Conservation (phyloP, 2,329 filamentous ascomycete genomes). For the Coniochaeta hoffmannii region DNA sequence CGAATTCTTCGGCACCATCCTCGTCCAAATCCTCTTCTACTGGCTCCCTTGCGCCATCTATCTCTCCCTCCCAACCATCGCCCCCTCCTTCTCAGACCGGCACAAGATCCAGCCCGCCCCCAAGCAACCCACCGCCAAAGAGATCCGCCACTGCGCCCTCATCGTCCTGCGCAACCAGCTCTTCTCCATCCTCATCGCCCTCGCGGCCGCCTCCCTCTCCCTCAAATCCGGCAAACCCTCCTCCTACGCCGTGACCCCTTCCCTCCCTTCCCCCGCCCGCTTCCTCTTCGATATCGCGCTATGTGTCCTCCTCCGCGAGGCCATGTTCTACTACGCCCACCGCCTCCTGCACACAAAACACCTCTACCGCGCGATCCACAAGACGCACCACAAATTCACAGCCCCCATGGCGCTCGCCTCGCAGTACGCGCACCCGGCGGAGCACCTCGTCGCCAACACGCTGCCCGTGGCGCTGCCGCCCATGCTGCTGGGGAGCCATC, state of each 20-base stretch:
- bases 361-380: constrained; percentile 45
- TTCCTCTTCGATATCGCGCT: constrained; percentile 32
- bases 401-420: constrained; percentile 47
- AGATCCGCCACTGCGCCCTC: constrained; percentile 34
- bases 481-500: constrained; percentile 35
- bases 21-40: constrained; percentile 35
- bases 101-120: constrained; percentile 48
- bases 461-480: constrained; percentile 44
- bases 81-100: constrained; percentile 38
- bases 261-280: constrained; percentile 27
- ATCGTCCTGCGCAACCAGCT: constrained; percentile 41
- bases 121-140: constrained; percentile 36
- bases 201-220: constrained; percentile 13
- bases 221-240: constrained; percentile 14
- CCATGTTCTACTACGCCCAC: constrained; percentile 49
- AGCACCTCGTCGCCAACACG: constrained; percentile 46
- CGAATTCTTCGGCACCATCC: constrained; percentile 31
- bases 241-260: constrained; percentile 28
- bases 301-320: constrained; percentile 36
- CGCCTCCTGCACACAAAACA: constrained; percentile 41
- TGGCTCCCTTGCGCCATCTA: constrained; percentile 36
- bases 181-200: constrained; percentile 26
- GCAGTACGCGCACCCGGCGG: constrained; percentile 50
- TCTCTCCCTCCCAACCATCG: constrained; percentile 31
- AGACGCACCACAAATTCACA: constrained; percentile 47